Base-by-base conservation (phyloP, 345 rosid species). In the Syzygium oleosum region DNA sequence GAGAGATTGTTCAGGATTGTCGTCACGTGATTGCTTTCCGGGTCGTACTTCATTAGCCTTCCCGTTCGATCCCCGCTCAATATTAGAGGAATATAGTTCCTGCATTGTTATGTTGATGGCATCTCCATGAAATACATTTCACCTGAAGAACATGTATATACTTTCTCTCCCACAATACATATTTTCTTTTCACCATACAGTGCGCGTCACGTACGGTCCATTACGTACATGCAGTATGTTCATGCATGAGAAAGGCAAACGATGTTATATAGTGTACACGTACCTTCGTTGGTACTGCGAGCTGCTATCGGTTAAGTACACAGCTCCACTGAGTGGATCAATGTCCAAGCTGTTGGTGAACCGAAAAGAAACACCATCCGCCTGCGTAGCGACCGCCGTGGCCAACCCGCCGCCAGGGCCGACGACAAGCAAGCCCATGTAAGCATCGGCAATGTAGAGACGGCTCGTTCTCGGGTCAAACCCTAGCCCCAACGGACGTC, bases 31-130 rank as follows among this genome's bases (percentile, higher is more conserved):
- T 93, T 85, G 55, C 80, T 90, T 3, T 23, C 87, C 43, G 91
- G 94, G 53, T 94, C 95, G 89, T 95, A 96, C 86, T 93, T 93
- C 93, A 95, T 59, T 29, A 96, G 85, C 88, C 95, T 94, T 51
- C 97, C 99, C 10, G 94, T 94, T 87, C 12, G 92, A 87, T 96
- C 99, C 15, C 92, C 92, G 63, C 89, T 91, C 54, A 92, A 84
- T 51, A 96, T 88, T 13, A 85, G 73, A 0, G 90, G 87, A 3
- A 94, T 63, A 86, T 93, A 93, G 79, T 91, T 89, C 93, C 98
- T 96, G 92, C 87, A 85, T 22, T 55, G 52, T 43, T 43, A 43
- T 6, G 46, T 43, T 43, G 46, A 43, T 52, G 85, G 85, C 54
- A 53, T 53, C 6, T 1, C 68, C 46, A 43, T 43, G 46, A 43